Evolutionary conservation across 2,329 filamentous ascomycete genomes (phyloP).

Genomic region (Madurella mycetomatis): DNA sequence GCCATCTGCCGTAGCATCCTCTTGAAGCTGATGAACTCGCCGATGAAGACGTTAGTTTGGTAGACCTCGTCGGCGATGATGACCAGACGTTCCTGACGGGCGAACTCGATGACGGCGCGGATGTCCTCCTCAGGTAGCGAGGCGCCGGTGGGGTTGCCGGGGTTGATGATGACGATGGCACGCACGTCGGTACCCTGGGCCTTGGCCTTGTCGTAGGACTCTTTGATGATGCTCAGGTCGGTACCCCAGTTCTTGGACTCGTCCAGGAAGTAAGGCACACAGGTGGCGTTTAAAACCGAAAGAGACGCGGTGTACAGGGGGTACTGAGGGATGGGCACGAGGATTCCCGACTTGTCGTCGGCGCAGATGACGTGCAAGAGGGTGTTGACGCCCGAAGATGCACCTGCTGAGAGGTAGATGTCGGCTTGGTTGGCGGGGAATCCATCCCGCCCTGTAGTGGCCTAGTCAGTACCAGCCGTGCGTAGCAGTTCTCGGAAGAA

Average conservation of each 20-base stretch:
- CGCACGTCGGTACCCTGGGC: constrained; percentile 78
- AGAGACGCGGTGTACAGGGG: constrained; percentile 95
- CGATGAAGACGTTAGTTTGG: constrained; percentile 96
- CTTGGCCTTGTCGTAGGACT: constrained; percentile 69
- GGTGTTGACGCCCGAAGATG: constrained; percentile 91
- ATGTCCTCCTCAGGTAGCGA: constrained; percentile 76
- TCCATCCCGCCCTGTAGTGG: constrained; percentile 68
- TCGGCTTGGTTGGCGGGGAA: constrained; percentile 74
- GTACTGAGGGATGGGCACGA: constrained; percentile 96
- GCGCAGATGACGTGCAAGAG: constrained; percentile 86
- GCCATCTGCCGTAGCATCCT: constrained; percentile 78
- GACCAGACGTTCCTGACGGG: constrained; percentile 78
- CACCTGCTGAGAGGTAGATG: constrained; percentile 88
- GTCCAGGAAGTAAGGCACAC: constrained; percentile 91
- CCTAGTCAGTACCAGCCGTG: constrained; percentile 7
- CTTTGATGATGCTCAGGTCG: constrained; percentile 70
- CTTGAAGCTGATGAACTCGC: constrained; percentile 96
- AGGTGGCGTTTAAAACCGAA: constrained; percentile 74
- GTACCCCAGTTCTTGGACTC: constrained; percentile 86
- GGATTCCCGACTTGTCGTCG: constrained; percentile 69
- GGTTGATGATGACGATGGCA: constrained; percentile 96
- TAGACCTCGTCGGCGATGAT: constrained; percentile 97
- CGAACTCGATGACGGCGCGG: constrained; percentile 79
- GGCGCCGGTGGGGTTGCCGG: constrained; percentile 93
- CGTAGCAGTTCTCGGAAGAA: neutral